Evolutionary conservation across 1,284 basidiomycete species (phyloP).

Genomic region (Sparassis latifolia): DNA sequence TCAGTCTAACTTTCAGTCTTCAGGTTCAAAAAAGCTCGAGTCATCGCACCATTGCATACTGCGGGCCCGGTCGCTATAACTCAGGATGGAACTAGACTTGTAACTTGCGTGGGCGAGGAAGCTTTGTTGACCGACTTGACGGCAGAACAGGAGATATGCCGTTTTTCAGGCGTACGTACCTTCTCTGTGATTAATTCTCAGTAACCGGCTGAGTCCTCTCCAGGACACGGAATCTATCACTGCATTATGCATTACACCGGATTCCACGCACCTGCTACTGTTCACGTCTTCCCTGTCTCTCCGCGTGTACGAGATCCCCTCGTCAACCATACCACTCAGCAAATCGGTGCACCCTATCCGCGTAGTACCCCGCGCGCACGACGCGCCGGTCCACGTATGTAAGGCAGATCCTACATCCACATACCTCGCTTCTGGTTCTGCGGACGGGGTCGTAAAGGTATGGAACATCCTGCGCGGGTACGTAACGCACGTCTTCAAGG

Average conservation of each 20-base stretch:
- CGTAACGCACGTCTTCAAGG: conserved; percentile 92
- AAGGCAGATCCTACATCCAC: conserved; percentile 81
- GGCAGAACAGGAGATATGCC: conserved; percentile 70
- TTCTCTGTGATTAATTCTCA: not conserved
- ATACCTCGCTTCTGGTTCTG: conserved; percentile 90
- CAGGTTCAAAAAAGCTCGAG: conserved; percentile 70
- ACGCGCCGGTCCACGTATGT: conserved; percentile 90
- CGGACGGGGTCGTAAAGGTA: conserved; percentile 95
- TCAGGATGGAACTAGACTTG: conserved; percentile 71
- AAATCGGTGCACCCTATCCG: conserved; percentile 60
- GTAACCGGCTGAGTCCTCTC: not conserved
- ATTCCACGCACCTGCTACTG: conserved; percentile 51
- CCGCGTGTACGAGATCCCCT: conserved; percentile 59
- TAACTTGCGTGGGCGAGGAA: conserved; percentile 86
- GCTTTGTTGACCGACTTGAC: conserved; percentile 77
- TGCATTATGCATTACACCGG: conserved; percentile 62
- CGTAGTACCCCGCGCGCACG: conserved; percentile 78
- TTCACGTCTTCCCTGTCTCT: conserved; percentile 71
- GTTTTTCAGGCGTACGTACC: conserved; percentile 73
- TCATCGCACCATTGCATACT: conserved; percentile 80
- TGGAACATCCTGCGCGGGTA: conserved; percentile 90
- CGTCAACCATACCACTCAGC: conserved; percentile 32
- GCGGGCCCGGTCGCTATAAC: conserved; percentile 81
- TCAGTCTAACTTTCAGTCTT: conserved; percentile 4
- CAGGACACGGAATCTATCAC: conserved; percentile 64